A percentile compares a stretch with the other conserved stretches of the same genome.
phyloP scores from a whole-genome alignment of 2,329 filamentous ascomycete genomes.

The Diaporthe ampelina region DNA sequence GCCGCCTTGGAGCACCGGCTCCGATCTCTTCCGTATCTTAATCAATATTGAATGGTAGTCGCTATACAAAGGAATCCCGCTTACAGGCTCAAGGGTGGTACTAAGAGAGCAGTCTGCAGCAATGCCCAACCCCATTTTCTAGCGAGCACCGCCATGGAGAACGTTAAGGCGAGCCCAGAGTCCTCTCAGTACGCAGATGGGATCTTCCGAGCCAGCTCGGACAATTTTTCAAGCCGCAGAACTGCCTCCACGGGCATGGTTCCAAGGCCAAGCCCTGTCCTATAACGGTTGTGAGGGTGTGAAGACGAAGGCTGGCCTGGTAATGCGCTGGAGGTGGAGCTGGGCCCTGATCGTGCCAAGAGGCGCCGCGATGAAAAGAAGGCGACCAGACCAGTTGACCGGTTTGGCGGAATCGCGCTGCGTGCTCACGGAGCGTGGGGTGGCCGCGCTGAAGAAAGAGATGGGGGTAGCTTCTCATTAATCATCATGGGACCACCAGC shows the following conservation, averaged over 20 bases:
- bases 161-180: background rate
- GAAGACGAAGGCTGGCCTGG: background rate
- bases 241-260: background rate
- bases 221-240: slow-evolving; percentile 16
- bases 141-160: background rate
- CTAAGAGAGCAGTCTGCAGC: slow-evolving; percentile 1
- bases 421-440: slow-evolving; percentile 20
- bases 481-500: slow-evolving; percentile 21
- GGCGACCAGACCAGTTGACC: slow-evolving; percentile 35
- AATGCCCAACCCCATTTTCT: background rate
- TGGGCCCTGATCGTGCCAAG: slow-evolving; percentile 23
- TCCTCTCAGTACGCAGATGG: background rate
- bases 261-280: slow-evolving; percentile 2
- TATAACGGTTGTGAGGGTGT: slow-evolving; percentile 1
- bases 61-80: background rate
- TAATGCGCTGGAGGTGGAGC: background rate
- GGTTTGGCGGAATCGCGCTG: slow-evolving; percentile 10
- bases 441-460: background rate
- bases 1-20: background rate
- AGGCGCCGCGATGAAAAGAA: slow-evolving; percentile 21
- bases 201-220: slow-evolving; percentile 13
- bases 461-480: slow-evolving; percentile 19
- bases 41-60: background rate
- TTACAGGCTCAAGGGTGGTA: slow-evolving; percentile 13
- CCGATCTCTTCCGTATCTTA: background rate